Evolutionary conservation across 2,329 filamentous ascomycete genomes (phyloP).

Genomic region (Berkeleyomyces rouxiae): DNA sequence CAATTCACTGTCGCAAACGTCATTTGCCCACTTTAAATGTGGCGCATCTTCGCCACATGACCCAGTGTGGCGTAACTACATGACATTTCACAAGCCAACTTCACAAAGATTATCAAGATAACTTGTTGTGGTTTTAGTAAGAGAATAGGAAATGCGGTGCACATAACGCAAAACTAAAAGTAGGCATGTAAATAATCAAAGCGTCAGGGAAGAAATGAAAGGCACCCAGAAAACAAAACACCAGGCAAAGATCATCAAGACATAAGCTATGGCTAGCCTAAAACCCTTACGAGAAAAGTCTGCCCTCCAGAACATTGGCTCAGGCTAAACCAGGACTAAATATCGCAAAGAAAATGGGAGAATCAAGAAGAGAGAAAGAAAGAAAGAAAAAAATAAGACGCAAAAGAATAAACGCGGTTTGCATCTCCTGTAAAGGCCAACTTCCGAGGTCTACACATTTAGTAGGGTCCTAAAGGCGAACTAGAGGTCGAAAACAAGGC

Average conservation of each 20-base stretch:
- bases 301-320: no score
- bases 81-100: neutral
- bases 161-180: neutral
- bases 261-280: neutral
- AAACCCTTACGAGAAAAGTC: neutral
- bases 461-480: neutral
- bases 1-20: neutral
- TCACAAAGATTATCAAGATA: neutral
- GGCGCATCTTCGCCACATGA: neutral
- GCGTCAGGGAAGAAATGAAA: neutral
- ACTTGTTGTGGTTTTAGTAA: neutral
- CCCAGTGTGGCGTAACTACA: neutral
- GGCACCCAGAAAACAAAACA: neutral
- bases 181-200: neutral
- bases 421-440: neutral
- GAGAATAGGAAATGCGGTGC: neutral
- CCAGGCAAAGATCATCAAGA: neutral
- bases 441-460: neutral
- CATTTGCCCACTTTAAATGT: neutral
- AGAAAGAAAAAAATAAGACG: neutral
- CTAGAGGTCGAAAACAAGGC: slow-evolving; percentile 28
- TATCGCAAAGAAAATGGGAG: no score
- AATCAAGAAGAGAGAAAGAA: neutral
- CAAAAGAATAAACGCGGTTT: neutral
- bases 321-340: no score